These are phyloP conservation scores for Ehretia macrophylla DNA, from an alignment of 257 asterid genomes.

Conservation along the genomic window DNA sequence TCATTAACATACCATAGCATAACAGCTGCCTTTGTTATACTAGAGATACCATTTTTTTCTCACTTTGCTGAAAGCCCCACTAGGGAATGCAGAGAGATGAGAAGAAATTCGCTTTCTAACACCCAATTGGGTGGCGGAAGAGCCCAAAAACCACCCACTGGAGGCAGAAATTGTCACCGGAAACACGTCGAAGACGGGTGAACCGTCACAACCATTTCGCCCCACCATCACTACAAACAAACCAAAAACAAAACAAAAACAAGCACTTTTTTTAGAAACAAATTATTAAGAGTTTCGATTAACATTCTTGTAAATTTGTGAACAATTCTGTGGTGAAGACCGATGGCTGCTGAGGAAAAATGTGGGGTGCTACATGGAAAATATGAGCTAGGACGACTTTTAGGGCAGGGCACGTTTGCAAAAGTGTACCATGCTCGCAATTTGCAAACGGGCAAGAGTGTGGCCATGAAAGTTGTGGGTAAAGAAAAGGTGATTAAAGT, in stretches of 20 bases:
- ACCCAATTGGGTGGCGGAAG: slow-evolving; percentile 43
- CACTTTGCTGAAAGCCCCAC: neutral
- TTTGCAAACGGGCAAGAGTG: slow-evolving; percentile 36
- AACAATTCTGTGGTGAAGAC: neutral
- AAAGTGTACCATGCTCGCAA: slow-evolving; percentile 45
- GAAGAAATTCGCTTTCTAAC: slow-evolving; percentile 35
- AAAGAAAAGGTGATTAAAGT: slow-evolving; percentile 51
- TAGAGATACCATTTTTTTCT: no score
- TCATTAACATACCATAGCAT: no score
- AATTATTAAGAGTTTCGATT: no score
- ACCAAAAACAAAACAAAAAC: no score
- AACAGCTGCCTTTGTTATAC: neutral
- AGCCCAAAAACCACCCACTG: slow-evolving; percentile 36
- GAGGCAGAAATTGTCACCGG: slow-evolving; percentile 89
- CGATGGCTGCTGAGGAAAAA: slow-evolving; percentile 52
- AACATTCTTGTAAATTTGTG: no score
- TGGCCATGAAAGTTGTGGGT: slow-evolving; percentile 53
- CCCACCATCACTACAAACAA: no score
- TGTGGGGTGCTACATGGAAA: slow-evolving; percentile 49
- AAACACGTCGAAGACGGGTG: slow-evolving; percentile 98
- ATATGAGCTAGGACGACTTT: slow-evolving; percentile 45
- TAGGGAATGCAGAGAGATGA: slow-evolving; percentile 98
- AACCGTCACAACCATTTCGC: no score
- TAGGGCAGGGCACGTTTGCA: slow-evolving; percentile 62
- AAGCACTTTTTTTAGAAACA: no score